phyloP scores from a whole-genome alignment of 177 flowering plant genomes.

The Vitis hybrid region DNA sequence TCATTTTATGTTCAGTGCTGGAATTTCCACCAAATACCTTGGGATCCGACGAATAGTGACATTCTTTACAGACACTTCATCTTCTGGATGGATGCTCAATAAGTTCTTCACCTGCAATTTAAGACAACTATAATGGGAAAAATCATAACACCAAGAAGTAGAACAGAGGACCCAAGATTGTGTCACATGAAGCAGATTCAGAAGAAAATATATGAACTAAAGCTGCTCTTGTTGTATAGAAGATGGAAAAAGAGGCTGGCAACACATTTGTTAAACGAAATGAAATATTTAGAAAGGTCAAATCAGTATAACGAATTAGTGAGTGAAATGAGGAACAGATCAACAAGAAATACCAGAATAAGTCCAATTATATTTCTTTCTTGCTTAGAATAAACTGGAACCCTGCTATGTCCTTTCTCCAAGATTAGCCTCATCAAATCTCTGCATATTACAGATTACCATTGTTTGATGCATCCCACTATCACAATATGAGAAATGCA shows the following conservation, averaged over 20 bases:
- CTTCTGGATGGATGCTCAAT: constrained; percentile 31
- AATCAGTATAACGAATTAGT: too few relatives aligned
- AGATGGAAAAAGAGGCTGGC: too few relatives aligned
- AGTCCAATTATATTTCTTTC: constrained; percentile 69
- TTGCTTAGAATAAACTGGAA: constrained; percentile 66
- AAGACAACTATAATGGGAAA: too few relatives aligned
- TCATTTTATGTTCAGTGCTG: background rate
- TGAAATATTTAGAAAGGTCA: too few relatives aligned
- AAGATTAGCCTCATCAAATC: constrained; percentile 53
- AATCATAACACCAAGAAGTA: too few relatives aligned
- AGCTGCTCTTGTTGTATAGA: too few relatives aligned
- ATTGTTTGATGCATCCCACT: background rate
- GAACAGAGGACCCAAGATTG: too few relatives aligned
- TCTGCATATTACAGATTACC: constrained; percentile 26
- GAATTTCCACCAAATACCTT: constrained; percentile 21
- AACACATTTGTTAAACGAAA: too few relatives aligned
- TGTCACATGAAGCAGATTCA: too few relatives aligned
- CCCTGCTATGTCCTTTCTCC: constrained; percentile 77
- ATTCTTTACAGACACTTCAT: constrained; percentile 35
- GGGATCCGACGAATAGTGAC: constrained; percentile 47
- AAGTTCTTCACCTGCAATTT: constrained; percentile 41
- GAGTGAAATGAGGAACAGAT: background rate
- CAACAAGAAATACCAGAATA: constrained; percentile 45
- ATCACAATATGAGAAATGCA: background rate
- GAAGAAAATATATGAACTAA: too few relatives aligned